These are phyloP conservation scores for Cyberlindnera mrakii DNA, from an alignment of 805 yeast genomes.

Conservation along the genomic window DNA sequence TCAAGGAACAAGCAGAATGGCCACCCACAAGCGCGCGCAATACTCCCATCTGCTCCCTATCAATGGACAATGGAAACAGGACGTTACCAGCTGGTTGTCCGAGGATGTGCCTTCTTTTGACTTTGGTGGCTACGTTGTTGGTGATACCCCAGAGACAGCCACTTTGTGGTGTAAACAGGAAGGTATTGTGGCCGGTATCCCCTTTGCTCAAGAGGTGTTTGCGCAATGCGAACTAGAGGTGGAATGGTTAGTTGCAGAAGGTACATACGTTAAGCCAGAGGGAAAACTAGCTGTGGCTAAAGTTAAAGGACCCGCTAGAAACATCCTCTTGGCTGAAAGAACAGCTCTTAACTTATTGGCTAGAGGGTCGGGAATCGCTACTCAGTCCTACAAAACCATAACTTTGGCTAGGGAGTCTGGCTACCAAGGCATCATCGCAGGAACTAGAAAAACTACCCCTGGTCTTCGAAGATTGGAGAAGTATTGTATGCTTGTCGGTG, in stretches of 20 bases:
- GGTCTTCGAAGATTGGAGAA: slow-evolving; percentile 85
- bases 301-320: slow-evolving; percentile 75
- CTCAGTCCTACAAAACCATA: slow-evolving; percentile 55
- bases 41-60: slow-evolving; percentile 59
- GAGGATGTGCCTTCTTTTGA: slow-evolving; percentile 95
- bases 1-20: not conserved
- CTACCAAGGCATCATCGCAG: slow-evolving; percentile 82
- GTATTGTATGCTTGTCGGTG: slow-evolving; percentile 93
- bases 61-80: slow-evolving; percentile 76
- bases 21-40: slow-evolving; percentile 8
- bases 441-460: slow-evolving; percentile 96
- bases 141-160: slow-evolving; percentile 63
- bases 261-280: slow-evolving; percentile 45
- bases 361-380: slow-evolving; percentile 83
- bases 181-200: slow-evolving; percentile 80
- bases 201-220: slow-evolving; percentile 84
- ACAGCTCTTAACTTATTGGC: slow-evolving; percentile 78
- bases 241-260: slow-evolving; percentile 74
- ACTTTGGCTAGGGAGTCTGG: slow-evolving; percentile 60
- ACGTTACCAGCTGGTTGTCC: slow-evolving; percentile 65
- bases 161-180: slow-evolving; percentile 73
- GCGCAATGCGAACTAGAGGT: slow-evolving; percentile 64
- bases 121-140: slow-evolving; percentile 94
- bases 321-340: slow-evolving; percentile 78
- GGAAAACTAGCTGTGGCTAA: slow-evolving; percentile 70